phyloP scores from a whole-genome alignment of 163 green algal genomes.

The Prototheca wickerhamii region DNA sequence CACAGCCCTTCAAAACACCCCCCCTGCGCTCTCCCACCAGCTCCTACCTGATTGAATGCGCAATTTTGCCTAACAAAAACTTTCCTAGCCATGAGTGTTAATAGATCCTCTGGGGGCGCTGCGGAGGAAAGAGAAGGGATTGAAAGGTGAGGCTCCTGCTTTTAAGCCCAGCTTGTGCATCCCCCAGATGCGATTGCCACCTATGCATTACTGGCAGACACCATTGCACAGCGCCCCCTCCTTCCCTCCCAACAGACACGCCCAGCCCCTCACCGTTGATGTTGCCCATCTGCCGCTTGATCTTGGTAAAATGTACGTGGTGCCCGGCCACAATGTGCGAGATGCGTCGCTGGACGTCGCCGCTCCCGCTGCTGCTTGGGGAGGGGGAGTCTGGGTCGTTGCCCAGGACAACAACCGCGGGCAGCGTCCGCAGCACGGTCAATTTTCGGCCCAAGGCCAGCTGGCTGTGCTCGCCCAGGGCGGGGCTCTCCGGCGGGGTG shows the following conservation, averaged over 20 bases:
- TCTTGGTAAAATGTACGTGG: slow-evolving; percentile 22
- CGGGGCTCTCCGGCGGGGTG: background rate
- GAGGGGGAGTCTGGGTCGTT: background rate
- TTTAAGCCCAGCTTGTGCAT: too few relatives aligned
- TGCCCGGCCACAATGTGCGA: slow-evolving; percentile 17
- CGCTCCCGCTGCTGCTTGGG: background rate
- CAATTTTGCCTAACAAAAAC: slow-evolving; percentile 17
- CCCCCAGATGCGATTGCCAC: too few relatives aligned
- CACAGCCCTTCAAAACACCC: background rate
- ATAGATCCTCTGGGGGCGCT: slow-evolving; percentile 20
- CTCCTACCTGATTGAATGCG: slow-evolving; percentile 1
- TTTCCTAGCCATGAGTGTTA: slow-evolving; percentile 23
- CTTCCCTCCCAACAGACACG: background rate
- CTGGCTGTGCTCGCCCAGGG: background rate
- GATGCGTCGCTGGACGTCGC: slow-evolving; percentile 12
- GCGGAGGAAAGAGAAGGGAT: background rate
- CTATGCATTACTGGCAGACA: too few relatives aligned
- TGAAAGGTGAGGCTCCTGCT: too few relatives aligned
- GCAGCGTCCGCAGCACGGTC: background rate
- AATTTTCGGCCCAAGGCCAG: background rate
- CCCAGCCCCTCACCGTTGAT: background rate
- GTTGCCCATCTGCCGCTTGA: slow-evolving; percentile 24
- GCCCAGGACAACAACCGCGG: background rate
- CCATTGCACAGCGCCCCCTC: too few relatives aligned
- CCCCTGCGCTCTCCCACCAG: slow-evolving; percentile 2